Conservation (phyloP, 345 rosid species). For the Lumnitzera littorea region DNA sequence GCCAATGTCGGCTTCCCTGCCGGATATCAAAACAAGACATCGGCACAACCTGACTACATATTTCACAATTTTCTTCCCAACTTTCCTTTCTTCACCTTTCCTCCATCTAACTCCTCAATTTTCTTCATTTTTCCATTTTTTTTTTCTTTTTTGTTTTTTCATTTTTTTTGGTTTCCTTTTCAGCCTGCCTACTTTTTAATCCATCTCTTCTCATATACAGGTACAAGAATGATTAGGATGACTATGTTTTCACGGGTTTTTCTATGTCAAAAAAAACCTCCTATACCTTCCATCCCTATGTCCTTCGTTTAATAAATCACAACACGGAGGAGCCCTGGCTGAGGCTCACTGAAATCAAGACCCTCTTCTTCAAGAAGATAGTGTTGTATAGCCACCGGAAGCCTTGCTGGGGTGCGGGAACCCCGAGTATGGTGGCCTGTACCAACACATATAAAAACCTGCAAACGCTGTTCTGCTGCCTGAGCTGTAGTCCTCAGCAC, state of each 20-base stretch:
- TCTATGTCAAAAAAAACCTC: constrained; percentile 30
- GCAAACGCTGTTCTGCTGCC: constrained; percentile 77
- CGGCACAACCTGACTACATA: constrained; percentile 4
- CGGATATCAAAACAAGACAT: constrained; percentile 35
- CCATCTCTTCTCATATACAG: constrained; percentile 44
- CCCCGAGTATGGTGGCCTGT: constrained; percentile 97
- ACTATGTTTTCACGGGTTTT: constrained; percentile 23
- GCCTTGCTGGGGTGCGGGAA: constrained; percentile 82
- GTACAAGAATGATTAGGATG: constrained; percentile 39
- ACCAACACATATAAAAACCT: constrained; percentile 86
- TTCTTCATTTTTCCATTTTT: not conserved
- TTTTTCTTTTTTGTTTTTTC: constrained; percentile 9
- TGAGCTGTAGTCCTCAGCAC: constrained; percentile 62
- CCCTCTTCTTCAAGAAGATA: constrained; percentile 91
- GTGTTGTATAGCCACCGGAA: constrained; percentile 83
- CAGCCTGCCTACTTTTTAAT: constrained; percentile 19
- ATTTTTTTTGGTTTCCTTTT: constrained; percentile 20
- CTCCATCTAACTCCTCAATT: constrained; percentile 8
- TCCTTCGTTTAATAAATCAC: constrained; percentile 49
- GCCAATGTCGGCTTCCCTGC: constrained; percentile 17
- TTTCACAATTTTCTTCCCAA: constrained; percentile 10
- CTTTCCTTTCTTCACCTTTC: not conserved
- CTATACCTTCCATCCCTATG: constrained; percentile 22
- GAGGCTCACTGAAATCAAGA: constrained; percentile 81
- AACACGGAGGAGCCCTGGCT: constrained; percentile 91